Evolutionary conservation across 805 yeast species (phyloP), one percentile per base, ranked within the genome.

Genomic region (Wickerhamiella shivajii): DNA sequence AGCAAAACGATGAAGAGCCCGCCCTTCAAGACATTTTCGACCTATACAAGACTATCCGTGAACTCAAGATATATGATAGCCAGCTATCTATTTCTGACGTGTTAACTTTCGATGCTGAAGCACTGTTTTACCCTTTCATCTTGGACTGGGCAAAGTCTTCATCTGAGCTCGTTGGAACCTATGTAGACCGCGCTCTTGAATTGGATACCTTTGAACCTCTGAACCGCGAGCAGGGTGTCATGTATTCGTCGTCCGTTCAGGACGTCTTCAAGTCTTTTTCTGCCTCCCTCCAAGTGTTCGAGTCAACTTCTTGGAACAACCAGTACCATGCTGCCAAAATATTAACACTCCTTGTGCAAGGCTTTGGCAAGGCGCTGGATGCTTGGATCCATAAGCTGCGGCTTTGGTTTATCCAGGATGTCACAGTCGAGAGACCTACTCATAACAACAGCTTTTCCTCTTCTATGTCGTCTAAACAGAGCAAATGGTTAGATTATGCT

Each of bases 231-330:
- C 46, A 46, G 1, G 62, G 40, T 1, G 35, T 36, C n/a, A 32
- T 51, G 34, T 43, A 63, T 45, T 72, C 81, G 39, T 59, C 70
- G 2, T 77, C 87, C 0, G 78, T 77, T 1, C 49, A 67, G 15
- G 90, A 79, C 49, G 64, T 77, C 10, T 76, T 77, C 51, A 63
- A 70, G 7, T 61, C 78, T 50, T 63, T 78, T 22, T 66, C 66
- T 38, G 72, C 72, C 34, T 65, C 71, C 9, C 49, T 79, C 14
- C 55, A 59, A 4, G 60, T 79, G n/a, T 57, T 85, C 28, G 61
- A 61, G 11, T 63, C 62, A 3, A 63, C 80, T 27, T 58, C 66
- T 1, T 85, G 95, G 95, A 54, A 57, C 11, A 63, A 78, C 47
- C 66, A 63, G 31, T 61, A 59, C 33, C 85, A 83, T 44, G 51